Percentiles rank a stretch among this genome's conserved stretches.
phyloP scores from a whole-genome alignment of 2,329 filamentous ascomycete genomes.

The Chrysosphaeria jannelii region DNA sequence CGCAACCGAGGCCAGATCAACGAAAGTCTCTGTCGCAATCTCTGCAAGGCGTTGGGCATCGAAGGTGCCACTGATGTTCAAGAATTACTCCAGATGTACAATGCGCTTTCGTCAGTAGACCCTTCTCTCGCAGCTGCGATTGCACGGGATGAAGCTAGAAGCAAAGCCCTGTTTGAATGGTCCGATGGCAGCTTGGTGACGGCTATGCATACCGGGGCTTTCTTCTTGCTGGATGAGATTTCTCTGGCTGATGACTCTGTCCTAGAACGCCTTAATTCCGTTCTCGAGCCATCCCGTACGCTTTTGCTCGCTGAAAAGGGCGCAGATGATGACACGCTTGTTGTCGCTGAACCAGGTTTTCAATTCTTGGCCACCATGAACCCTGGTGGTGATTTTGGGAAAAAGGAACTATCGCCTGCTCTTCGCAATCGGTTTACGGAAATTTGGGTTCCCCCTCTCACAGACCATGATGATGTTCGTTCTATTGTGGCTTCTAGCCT shows the following conservation, averaged over 20 bases:
- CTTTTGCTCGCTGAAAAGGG: slow-evolving; percentile 87
- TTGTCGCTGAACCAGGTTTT: slow-evolving; percentile 49
- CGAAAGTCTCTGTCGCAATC: slow-evolving; percentile 29
- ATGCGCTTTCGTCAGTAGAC: slow-evolving; percentile 8
- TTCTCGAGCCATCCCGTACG: slow-evolving; percentile 64
- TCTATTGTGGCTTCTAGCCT: slow-evolving; percentile 67
- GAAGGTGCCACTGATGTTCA: slow-evolving; percentile 13
- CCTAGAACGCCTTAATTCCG: slow-evolving; percentile 81
- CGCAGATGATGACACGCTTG: slow-evolving; percentile 33
- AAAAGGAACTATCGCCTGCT: slow-evolving; percentile 85
- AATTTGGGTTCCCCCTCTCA: slow-evolving; percentile 84
- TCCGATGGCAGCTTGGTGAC: slow-evolving; percentile 76
- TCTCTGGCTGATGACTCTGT: slow-evolving; percentile 95
- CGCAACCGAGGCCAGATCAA: slow-evolving; percentile 53
- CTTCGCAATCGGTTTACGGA: slow-evolving; percentile 92
- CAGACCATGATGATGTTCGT: slow-evolving; percentile 56
- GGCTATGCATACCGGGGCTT: slow-evolving; percentile 69
- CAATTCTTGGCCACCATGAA: slow-evolving; percentile 99
- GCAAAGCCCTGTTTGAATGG: slow-evolving; percentile 85
- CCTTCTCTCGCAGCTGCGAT: slow-evolving; percentile 17
- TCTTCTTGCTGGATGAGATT: slow-evolving; percentile 91
- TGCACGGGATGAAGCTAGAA: slow-evolving; percentile 21
- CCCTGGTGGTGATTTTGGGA: slow-evolving; percentile 91
- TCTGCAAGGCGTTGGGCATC: slow-evolving; percentile 16
- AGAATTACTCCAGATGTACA: slow-evolving; percentile 27